Evolutionary conservation across 495 filamentous ascomycete species (phyloP), one percentile per base, ranked within the genome.

Genomic region (Viridothelium virens): DNA sequence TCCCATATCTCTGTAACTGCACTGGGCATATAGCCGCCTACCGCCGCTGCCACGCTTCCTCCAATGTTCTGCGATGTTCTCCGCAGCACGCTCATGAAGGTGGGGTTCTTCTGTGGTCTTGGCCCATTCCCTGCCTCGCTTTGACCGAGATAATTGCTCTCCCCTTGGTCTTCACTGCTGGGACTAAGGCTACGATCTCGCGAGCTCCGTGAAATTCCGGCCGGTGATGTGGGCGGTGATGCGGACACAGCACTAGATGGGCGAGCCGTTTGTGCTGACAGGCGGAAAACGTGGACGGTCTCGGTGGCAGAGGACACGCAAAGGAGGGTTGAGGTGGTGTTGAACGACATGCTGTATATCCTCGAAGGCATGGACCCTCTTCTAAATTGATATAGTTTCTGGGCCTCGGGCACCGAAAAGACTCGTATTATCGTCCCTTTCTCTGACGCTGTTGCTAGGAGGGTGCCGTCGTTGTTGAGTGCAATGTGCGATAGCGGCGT

Each of bases 321-420:
- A 44, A 98, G 86, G 2, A 98, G 82, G 6, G 93, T 94, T 3
- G 91, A 95, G 39, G 89, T 92, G 16, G 91, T 84, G 75, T 98
- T 98, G 81, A 97, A 98, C n/a, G 91, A 94, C 94, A 98, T 97
- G 85, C 91, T 95, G 76, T 89, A 96, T 66, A 98, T 97, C 31
- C 89, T 86, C 2, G 91, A 90, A 0, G 94, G 94, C 76, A 96
- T 96, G 10, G 92, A 95, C 36, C 94, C 94, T 68, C 94, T 84
- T 65, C 94, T 86, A 75, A 98, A 98, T 73, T 98, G 93, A 71
- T 89, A 96, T 18, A 98, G 84, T 74, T 96, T 98, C 70, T 91
- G 87, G 4, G 89, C 92, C 65, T 86, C 83, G 3, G 94, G 95
- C 3, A 98, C 83, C 0, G 90, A 88, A 76, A 97, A 97, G 48